Conservation (phyloP, 805 yeast genomes). For the Metschnikowia cerradonensis region DNA sequence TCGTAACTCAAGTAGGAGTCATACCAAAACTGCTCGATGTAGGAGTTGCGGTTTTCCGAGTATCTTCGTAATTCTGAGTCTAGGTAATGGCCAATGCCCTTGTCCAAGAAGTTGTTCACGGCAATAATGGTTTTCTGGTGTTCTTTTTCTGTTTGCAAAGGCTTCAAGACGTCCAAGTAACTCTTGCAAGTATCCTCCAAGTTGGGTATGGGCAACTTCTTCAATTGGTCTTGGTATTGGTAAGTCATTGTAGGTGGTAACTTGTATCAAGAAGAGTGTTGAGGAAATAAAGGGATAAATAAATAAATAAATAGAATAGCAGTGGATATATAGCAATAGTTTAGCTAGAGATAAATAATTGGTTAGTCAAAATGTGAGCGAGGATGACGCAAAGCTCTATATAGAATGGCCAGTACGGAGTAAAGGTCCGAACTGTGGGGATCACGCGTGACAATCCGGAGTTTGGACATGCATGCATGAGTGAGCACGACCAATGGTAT, state of each 20-base stretch:
- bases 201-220: constrained; percentile 78
- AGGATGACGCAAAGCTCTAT: constrained; percentile 1
- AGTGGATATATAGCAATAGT: background rate
- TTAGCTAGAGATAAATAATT: background rate
- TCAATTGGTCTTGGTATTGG: constrained; percentile 53
- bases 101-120: constrained; percentile 51
- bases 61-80: constrained; percentile 64
- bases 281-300: background rate
- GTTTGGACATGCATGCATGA: constrained; percentile 2
- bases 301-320: background rate
- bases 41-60: constrained; percentile 62
- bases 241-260: constrained; percentile 34
- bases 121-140: constrained; percentile 57
- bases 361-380: background rate
- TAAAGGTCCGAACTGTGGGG: constrained; percentile 19
- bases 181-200: constrained; percentile 60
- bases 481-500: constrained; percentile 2
- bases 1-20: constrained; percentile 86
- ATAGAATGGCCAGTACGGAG: constrained; percentile 8
- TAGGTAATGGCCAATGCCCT: constrained; percentile 49
- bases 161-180: constrained; percentile 66
- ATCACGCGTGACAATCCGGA: constrained; percentile 6
- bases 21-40: constrained; percentile 92
- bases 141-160: constrained; percentile 76
- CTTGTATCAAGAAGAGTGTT: background rate